Conservation (phyloP, 805 yeast genomes). For the Starmerella floricola region DNA sequence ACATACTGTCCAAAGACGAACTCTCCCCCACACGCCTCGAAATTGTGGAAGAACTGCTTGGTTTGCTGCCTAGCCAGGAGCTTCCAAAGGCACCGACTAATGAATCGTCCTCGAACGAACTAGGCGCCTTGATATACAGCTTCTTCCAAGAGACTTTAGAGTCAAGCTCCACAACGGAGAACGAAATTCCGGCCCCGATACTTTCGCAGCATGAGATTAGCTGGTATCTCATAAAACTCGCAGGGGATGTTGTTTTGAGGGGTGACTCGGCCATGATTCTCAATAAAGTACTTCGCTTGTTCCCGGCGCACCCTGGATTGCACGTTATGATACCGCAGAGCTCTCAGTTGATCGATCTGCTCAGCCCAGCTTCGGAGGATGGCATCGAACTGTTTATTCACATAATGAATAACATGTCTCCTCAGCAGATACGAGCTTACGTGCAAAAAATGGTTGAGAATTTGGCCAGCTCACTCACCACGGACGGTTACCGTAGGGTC, state of each 20-base stretch:
- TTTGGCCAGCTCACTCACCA: slow-evolving; percentile 19
- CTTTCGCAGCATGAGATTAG: slow-evolving; percentile 1
- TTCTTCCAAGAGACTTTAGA: slow-evolving; percentile 27
- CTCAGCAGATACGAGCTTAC: slow-evolving; percentile 7
- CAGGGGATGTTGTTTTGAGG: slow-evolving; percentile 6
- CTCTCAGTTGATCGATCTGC: neutral
- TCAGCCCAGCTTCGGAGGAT: slow-evolving; percentile 1
- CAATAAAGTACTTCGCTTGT: slow-evolving; percentile 7
- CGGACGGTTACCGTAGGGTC: slow-evolving; percentile 48
- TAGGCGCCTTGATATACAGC: slow-evolving; percentile 26
- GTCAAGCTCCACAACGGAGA: slow-evolving; percentile 3
- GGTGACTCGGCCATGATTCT: slow-evolving; percentile 4
- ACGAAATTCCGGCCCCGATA: neutral
- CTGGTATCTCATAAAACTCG: slow-evolving; percentile 22
- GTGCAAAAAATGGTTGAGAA: slow-evolving; percentile 5
- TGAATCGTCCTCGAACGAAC: slow-evolving; percentile 6
- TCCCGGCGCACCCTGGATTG: slow-evolving; percentile 14
- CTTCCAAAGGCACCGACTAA: slow-evolving; percentile 16
- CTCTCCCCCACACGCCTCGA: slow-evolving; percentile 5
- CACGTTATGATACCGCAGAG: slow-evolving; percentile 5
- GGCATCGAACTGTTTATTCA: slow-evolving; percentile 14
- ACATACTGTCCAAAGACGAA: slow-evolving; percentile 9
- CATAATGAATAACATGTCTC: slow-evolving; percentile 6
- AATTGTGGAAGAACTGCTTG: slow-evolving; percentile 36
- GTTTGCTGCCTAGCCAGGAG: slow-evolving; percentile 45